Percentiles rank a stretch among this genome's conserved stretches.
Conservation (phyloP, 257 asterid species). For the Solanum sitiens region DNA sequence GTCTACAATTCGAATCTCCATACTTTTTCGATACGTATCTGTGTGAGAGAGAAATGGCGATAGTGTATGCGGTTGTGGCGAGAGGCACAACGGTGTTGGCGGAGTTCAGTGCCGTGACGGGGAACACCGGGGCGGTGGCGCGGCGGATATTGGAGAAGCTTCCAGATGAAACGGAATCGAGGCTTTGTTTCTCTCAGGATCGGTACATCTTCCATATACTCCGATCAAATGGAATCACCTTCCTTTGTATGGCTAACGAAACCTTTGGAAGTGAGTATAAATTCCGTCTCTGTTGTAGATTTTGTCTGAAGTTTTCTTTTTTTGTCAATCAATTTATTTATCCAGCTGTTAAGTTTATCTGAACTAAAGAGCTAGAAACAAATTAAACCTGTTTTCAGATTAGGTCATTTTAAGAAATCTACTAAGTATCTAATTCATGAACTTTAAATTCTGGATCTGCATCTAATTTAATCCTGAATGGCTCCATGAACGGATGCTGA, state of each 20-base stretch:
- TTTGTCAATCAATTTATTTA: not conserved
- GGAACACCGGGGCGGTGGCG: slow-evolving; percentile 85
- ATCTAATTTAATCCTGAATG: not conserved
- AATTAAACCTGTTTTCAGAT: not conserved
- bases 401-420: not conserved
- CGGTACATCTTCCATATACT: slow-evolving; percentile 92
- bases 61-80: slow-evolving; percentile 83
- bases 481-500: not conserved
- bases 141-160: slow-evolving; percentile 91
- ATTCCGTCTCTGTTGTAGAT: not conserved
- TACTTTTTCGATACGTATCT: not conserved
- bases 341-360: not conserved
- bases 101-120: slow-evolving; percentile 96
- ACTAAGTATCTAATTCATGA: not conserved
- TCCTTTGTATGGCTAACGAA: slow-evolving; percentile 98
- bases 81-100: slow-evolving; percentile 91
- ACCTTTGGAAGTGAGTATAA: slow-evolving; percentile 72
- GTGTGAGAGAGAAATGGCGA: slow-evolving; percentile 51
- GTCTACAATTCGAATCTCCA: not conserved
- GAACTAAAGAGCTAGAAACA: not conserved
- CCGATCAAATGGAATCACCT: slow-evolving; percentile 70
- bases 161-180: slow-evolving; percentile 55
- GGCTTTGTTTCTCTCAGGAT: slow-evolving; percentile 96
- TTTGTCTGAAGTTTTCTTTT: not conserved
- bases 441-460: not conserved